These are phyloP conservation scores for Theobroma cacao DNA, from an alignment of 345 rosid species.

Conservation along the genomic window DNA sequence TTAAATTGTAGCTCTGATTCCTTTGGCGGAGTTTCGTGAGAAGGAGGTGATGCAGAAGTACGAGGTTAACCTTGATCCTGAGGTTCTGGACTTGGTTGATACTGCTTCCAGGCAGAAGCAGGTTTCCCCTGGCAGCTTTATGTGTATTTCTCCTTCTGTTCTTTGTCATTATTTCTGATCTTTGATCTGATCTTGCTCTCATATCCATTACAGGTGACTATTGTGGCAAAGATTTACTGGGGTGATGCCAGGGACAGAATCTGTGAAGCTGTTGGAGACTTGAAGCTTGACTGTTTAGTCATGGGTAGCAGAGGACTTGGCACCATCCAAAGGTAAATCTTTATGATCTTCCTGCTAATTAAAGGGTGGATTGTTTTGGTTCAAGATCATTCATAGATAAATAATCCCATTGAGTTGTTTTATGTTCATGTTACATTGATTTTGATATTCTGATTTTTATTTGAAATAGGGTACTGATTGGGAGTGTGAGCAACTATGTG, in stretches of 20 bases:
- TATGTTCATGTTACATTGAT: not conserved
- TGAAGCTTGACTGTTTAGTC: conserved; percentile 71
- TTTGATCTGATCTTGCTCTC: not conserved
- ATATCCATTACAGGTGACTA: conserved; percentile 40
- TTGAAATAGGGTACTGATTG: conserved; percentile 49
- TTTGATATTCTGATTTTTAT: not conserved
- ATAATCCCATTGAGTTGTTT: not conserved
- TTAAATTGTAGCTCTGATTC: conserved; percentile 57
- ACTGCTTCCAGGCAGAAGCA: conserved; percentile 52
- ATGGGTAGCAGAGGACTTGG: conserved; percentile 96
- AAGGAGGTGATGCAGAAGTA: conserved; percentile 55
- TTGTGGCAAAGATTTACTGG: conserved; percentile 78
- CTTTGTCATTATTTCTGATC: not conserved
- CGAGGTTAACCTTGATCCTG: conserved; percentile 52
- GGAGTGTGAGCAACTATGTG: conserved; percentile 58
- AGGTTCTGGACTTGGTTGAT: conserved; percentile 69
- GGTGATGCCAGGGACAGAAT: conserved; percentile 87
- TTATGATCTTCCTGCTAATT: not conserved
- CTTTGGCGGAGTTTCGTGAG: conserved; percentile 66
- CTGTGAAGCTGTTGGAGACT: conserved; percentile 55
- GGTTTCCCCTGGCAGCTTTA: conserved; percentile 20
- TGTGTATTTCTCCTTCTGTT: not conserved
- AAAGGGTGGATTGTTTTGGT: not conserved
- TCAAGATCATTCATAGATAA: not conserved
- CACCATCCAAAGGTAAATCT: conserved; percentile 56